These are phyloP conservation scores for Apiospora kogelbergensis DNA, from an alignment of 2,329 filamentous ascomycete genomes.

Conservation along the genomic window DNA sequence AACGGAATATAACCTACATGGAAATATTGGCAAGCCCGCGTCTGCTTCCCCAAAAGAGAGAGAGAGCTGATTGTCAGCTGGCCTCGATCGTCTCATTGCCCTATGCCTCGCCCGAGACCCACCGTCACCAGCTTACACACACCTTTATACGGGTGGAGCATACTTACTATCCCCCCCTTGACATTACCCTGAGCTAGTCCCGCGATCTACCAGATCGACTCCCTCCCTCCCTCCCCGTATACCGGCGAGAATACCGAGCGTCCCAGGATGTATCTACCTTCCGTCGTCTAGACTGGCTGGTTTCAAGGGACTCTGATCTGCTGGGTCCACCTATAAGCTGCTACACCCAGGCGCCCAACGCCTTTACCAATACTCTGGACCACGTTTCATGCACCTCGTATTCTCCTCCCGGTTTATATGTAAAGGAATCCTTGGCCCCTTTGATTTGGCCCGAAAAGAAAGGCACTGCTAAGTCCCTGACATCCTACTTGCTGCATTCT, in stretches of 20 bases:
- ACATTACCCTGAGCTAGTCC: constrained; percentile 7
- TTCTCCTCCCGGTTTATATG: not conserved
- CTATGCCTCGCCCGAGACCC: not conserved
- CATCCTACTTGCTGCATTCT: not conserved
- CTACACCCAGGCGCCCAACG: not conserved
- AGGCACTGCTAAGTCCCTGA: not conserved
- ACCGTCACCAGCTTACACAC: not conserved
- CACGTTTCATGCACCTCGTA: constrained; percentile 4
- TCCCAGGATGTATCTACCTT: not conserved
- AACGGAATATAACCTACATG: not conserved
- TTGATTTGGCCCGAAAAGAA: not conserved
- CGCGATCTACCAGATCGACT: not conserved
- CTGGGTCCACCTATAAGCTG: not conserved
- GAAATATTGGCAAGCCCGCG: not conserved
- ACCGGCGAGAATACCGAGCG: not conserved
- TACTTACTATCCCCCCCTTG: not conserved
- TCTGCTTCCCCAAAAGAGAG: not conserved
- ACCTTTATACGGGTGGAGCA: not conserved
- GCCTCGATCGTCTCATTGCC: not conserved
- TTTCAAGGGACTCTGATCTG: not conserved
- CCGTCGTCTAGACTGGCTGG: not conserved
- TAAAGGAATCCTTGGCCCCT: not conserved
- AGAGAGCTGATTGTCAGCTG: constrained; percentile 1
- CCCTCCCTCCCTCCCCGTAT: not conserved
- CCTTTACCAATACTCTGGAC: constrained; percentile 1